Base-by-base conservation (phyloP, 371 early-diverging fungal genomes). In the Mucor saturninus region DNA sequence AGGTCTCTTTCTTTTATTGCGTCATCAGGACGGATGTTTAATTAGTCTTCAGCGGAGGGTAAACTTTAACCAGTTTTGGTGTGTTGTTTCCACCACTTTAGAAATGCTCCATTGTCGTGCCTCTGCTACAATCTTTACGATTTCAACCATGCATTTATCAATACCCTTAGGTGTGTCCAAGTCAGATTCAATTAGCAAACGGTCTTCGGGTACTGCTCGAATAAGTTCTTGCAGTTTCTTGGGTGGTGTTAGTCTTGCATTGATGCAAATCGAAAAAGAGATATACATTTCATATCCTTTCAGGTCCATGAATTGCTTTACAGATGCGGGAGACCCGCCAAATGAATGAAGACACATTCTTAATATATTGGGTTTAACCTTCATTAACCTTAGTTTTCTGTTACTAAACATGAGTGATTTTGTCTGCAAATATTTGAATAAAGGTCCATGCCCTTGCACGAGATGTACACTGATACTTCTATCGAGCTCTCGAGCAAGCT, bases 321-420 rank as follows among this genome's bases (percentile, higher is more conserved):
- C 64, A 11, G 89, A 83, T 56, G 91, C 94, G 14, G 87, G 74
- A 26, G 93, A 90, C 9, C 93, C 96, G 4, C 89, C 87, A 68
- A 83, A 96, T 9, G 95, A 95, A 68, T 96, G 97, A 48, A 95
- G 72, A 74, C 93, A 93, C 32, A 96, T 77, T 2, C 80, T 73
- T 4, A 74, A 37, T 38, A 62, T 53, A 6, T 72, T 49, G 2
- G 64, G 59, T 7, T 61, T 53, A 11, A 61, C 64, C 2, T 61
- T 53, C 2, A 59, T 26, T 7, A 59, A 50, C 29, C 55, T 65
- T 28, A 65, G 39, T 26, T 67, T 65, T 37, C 63, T 51, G 8
- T 40, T 56, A 58, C 70, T 70, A 40, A 58, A 62, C 39, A 67
- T 35, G 13, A 56, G 57, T 0, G 72, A 70, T 46, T 76, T 72